phyloP scores from a whole-genome alignment of 805 yeast species.

The Tetrapisispora fleetii region DNA sequence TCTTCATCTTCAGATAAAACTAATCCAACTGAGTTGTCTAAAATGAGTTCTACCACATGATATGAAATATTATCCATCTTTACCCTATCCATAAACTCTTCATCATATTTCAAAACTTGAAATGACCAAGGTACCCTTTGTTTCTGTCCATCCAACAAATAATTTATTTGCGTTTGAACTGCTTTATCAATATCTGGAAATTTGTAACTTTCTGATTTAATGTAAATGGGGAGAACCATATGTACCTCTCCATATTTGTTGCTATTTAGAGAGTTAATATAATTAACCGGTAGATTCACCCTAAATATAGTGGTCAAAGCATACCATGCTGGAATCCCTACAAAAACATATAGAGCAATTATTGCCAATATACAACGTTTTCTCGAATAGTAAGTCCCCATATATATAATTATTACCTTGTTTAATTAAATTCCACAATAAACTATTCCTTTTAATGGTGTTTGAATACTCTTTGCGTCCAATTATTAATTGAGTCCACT shows the following conservation, averaged over 20 bases:
- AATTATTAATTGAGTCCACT: no score
- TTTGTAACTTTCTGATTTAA: constrained; percentile 8
- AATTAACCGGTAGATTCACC: constrained; percentile 32
- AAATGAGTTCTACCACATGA: constrained; percentile 31
- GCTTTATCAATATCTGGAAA: constrained; percentile 6
- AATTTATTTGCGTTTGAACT: constrained; percentile 4
- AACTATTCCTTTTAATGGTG: no score
- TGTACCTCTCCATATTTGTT: constrained; percentile 36
- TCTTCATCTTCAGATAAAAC: constrained; percentile 34
- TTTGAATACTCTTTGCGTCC: no score
- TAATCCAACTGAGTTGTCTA: constrained; percentile 36
- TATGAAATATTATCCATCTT: constrained; percentile 11
- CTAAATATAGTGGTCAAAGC: constrained; percentile 33
- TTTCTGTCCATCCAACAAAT: constrained; percentile 23
- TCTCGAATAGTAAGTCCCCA: not conserved
- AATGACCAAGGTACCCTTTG: constrained; percentile 30
- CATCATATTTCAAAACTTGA: constrained; percentile 19
- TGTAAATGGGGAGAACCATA: constrained; percentile 35
- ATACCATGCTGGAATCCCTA: constrained; percentile 36
- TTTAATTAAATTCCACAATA: no score
- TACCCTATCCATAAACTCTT: constrained; percentile 8
- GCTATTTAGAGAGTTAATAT: constrained; percentile 29
- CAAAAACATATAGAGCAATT: constrained; percentile 22
- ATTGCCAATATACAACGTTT: not conserved
- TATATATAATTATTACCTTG: not conserved